Evolutionary conservation across 2,329 filamentous ascomycete genomes (phyloP).

Genomic region (Alternaria metachromatica): DNA sequence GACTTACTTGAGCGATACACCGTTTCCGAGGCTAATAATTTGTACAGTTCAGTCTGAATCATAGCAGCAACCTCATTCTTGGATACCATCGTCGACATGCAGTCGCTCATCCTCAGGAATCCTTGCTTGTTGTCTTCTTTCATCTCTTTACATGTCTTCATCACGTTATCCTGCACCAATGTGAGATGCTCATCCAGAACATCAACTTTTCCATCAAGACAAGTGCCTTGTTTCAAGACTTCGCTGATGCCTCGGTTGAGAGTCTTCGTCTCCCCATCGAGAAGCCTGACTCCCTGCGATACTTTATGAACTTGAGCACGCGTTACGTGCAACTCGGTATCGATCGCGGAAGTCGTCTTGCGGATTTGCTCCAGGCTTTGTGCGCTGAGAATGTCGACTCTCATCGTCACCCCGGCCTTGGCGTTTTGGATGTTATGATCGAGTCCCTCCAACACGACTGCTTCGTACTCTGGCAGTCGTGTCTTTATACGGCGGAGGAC

Average conservation of each 20-base stretch:
- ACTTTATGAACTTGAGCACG: not conserved
- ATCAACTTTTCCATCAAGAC: no score
- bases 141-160: not conserved
- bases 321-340: not conserved
- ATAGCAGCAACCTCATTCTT: not conserved
- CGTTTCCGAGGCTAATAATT: no score
- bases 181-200: no score
- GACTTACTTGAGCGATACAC: not conserved
- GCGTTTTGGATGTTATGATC: not conserved
- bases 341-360: not conserved
- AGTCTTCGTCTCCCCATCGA: no score
- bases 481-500: not conserved
- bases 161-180: no score
- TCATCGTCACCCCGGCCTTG: not conserved
- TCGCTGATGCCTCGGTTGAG: no score
- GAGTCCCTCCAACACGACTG: not conserved
- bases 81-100: not conserved
- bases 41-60: no score
- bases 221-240: no score
- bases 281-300: not conserved
- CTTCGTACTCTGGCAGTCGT: not conserved
- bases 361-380: not conserved
- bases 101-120: no score
- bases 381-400: not conserved
- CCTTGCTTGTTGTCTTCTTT: not conserved